Evolutionary conservation across 2,329 filamentous ascomycete genomes (phyloP), one percentile per base, ranked within the genome.

Genomic region (Claviceps digitariae): DNA sequence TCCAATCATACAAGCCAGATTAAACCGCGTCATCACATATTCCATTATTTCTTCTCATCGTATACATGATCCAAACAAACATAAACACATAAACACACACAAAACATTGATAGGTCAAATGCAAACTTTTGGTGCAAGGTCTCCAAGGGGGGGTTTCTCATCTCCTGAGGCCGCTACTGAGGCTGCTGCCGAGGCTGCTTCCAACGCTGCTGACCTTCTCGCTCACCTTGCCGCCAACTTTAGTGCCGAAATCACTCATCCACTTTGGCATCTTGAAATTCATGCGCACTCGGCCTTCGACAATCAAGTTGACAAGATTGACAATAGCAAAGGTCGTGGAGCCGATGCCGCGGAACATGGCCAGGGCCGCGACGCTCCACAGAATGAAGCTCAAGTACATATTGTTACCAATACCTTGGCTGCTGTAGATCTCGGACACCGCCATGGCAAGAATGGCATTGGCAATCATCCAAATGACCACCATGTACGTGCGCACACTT

Each of bases 401-500:
- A 72, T 98, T 98, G 61, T 84, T 78, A 7, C 83, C 83, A 50
- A 95, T 83, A 43, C 81, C 73, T 48, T 76, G 79, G 56, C 78
- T 75, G 47, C 80, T 80, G 69, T 96, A 98, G 3, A 87, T 82
- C 70, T 98, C 93, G 5, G 81, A 86, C 15, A 97, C 84, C 2
- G 86, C 81, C 93, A 98, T 98, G 65, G 88, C 91, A 40, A 98
- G 82, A 55, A 95, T 82, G 3, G 86, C 89, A 67, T 98, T 98
- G 62, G 83, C 82, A 38, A 94, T 78, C 79, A 98, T 89, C 93
- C 93, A 98, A 48, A 84, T 78, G 45, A 95, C 83, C 13, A 98
- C 93, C 84, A 98, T 94, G 81, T 98, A 98, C 0, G 93, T 98
- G 52, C 93, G 83, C 51, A 98, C 93, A 43, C 86, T 88, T 67